Percentiles rank a stretch among this genome's conserved stretches.
Evolutionary conservation across 768 basidiomycete genomes (phyloP).

Genomic region (Boletus edulis): DNA sequence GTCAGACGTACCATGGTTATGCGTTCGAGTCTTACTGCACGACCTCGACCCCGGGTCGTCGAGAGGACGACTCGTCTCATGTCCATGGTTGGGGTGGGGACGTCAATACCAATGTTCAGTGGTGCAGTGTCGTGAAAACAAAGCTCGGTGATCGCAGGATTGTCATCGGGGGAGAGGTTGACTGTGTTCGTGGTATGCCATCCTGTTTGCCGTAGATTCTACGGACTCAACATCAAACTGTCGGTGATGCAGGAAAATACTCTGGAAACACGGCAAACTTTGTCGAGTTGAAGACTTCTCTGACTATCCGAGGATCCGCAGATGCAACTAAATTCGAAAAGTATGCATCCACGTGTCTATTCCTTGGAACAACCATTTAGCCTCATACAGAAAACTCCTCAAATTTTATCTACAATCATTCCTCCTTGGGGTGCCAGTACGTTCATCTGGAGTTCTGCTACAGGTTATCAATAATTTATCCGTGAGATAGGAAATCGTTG

Average conservation of each 20-base stretch:
- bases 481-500: slow-evolving; percentile 65
- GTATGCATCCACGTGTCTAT: slow-evolving; percentile 39
- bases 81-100: slow-evolving; percentile 68
- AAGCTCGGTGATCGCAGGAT: slow-evolving; percentile 70
- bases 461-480: slow-evolving; percentile 1
- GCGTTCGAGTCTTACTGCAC: slow-evolving; percentile 91
- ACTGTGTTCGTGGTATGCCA: slow-evolving; percentile 73
- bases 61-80: slow-evolving; percentile 23
- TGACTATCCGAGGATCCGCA: slow-evolving; percentile 57
- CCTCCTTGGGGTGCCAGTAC: slow-evolving; percentile 84
- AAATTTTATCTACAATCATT: slow-evolving; percentile 93
- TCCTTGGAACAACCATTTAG: neutral
- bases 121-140: slow-evolving; percentile 88
- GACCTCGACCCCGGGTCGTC: slow-evolving; percentile 28
- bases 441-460: slow-evolving; percentile 20
- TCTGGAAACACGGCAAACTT: slow-evolving; percentile 62
- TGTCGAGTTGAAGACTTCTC: slow-evolving; percentile 86
- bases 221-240: neutral
- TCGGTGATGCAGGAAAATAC: slow-evolving; percentile 49
- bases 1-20: slow-evolving; percentile 80
- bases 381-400: slow-evolving; percentile 67
- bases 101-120: slow-evolving; percentile 86
- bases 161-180: slow-evolving; percentile 87
- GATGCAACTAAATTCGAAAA: slow-evolving; percentile 80
- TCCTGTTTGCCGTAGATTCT: neutral